These are phyloP conservation scores for Eucalyptus caleyi DNA, from an alignment of 345 rosid species.

Conservation along the genomic window DNA sequence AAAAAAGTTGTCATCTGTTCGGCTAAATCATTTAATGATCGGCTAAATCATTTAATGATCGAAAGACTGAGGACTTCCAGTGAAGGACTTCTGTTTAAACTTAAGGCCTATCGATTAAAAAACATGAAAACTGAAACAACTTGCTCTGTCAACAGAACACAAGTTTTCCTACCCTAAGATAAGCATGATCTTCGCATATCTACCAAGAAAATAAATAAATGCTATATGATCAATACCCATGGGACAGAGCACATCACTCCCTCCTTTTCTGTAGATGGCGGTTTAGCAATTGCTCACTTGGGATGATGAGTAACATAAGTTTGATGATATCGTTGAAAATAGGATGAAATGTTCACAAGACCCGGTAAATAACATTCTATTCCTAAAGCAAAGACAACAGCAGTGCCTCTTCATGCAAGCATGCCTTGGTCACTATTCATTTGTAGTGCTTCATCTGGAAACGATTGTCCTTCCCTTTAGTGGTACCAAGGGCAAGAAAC, in stretches of 20 bases:
- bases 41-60: not conserved
- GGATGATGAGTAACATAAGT: not conserved
- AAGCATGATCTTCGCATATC: not conserved
- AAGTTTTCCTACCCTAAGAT: not conserved
- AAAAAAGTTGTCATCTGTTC: not conserved
- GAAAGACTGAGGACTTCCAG: not conserved
- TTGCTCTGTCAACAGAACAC: not conserved
- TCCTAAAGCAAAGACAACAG: not conserved
- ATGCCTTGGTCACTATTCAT: not conserved
- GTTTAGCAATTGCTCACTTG: not conserved
- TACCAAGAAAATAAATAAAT: not conserved
- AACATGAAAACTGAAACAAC: not conserved
- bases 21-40: not conserved
- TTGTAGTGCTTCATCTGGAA: not conserved
- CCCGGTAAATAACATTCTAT: not conserved
- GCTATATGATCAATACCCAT: not conserved
- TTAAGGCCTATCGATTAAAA: not conserved
- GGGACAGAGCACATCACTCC: not conserved
- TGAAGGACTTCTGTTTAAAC: not conserved
- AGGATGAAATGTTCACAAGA: not conserved
- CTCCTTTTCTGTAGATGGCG: not conserved
- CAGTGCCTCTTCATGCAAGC: not conserved
- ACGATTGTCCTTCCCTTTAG: not conserved
- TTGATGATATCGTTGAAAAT: not conserved
- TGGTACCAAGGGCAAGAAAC: not conserved